Conservation (phyloP, 1,284 basidiomycete genomes). For the Veloboletus limbatus region DNA sequence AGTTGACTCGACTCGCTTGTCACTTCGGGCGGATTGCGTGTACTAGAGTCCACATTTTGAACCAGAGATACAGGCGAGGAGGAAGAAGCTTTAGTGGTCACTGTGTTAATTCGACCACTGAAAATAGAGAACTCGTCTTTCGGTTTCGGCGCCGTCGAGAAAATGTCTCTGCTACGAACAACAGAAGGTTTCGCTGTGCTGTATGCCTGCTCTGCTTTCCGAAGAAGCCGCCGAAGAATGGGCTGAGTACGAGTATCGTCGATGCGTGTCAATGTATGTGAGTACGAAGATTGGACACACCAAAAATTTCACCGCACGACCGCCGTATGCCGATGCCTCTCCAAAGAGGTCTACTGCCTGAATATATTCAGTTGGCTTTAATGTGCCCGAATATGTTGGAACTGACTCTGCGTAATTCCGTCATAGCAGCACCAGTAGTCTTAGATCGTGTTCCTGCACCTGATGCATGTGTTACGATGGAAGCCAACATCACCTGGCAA, state of each 20-base stretch:
- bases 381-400: background rate
- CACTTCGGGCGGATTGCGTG: background rate
- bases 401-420: constrained; percentile 49
- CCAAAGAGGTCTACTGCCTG: constrained; percentile 60
- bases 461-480: constrained; percentile 57
- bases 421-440: constrained; percentile 61
- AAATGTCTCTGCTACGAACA: constrained; percentile 51
- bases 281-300: constrained; percentile 36
- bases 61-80: constrained; percentile 15
- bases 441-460: constrained; percentile 51
- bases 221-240: constrained; percentile 55
- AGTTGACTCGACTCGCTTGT: background rate
- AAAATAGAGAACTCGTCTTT: constrained; percentile 71
- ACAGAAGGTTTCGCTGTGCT: constrained; percentile 44
- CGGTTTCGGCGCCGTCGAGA: constrained; percentile 39
- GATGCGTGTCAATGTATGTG: background rate
- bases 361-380: constrained; percentile 6
- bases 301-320: constrained; percentile 63
- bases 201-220: constrained; percentile 57
- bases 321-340: constrained; percentile 55
- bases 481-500: constrained; percentile 63
- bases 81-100: constrained; percentile 42
- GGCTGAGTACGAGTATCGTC: constrained; percentile 40
- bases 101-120: constrained; percentile 63
- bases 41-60: constrained; percentile 7